Base-by-base conservation (phyloP, 495 filamentous ascomycete species). In the Daldinia vernicosa region DNA sequence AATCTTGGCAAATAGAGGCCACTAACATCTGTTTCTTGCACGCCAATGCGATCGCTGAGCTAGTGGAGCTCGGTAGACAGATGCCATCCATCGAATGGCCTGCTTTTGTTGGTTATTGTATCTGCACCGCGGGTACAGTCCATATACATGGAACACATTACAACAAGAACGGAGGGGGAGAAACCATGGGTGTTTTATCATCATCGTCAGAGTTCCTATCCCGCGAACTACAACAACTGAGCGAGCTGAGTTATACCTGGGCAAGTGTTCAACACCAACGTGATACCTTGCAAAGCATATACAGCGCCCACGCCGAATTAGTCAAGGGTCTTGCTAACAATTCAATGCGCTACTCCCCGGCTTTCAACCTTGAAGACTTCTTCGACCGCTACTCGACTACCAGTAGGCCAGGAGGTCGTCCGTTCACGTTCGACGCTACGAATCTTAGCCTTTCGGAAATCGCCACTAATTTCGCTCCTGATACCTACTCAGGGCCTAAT, bases 1-100 rank as follows among this genome's bases (percentile, higher is more conserved):
- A 94, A 75, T 93, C 91, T 35, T 96, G 93, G 93, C 92, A 95
- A 77, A 94, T 94, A 57, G 92, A 93, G 72, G 91, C 92, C 0
- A 94, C 92, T 0, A 93, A 94, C 65, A 85, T 94, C 57, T 95
- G 92, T 77, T 94, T 96, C 77, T 84, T 92, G 15, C 93, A 96
- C 70, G 91, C 93, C 8, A 96, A 95, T 77, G 92, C 92, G 0
- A 93, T 96, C 56, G 89, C 91, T 5, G 92, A 95, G 69, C 82
- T 96, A 1, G 91, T 94, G 19, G 91, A 93, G 75, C 85, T 94
- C 22, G 92, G 90, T 1, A 87, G 88, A 53, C 85, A 84, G 72
- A 81, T 81, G 27, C 83, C 88, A 4, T 84, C 89, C 7, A 87
- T 93, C 35, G 92, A 94, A 75, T 94, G 91, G 92, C 92, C 93